These are phyloP conservation scores for Lachancea waltii DNA, from an alignment of 805 yeast genomes.

Conservation along the genomic window DNA sequence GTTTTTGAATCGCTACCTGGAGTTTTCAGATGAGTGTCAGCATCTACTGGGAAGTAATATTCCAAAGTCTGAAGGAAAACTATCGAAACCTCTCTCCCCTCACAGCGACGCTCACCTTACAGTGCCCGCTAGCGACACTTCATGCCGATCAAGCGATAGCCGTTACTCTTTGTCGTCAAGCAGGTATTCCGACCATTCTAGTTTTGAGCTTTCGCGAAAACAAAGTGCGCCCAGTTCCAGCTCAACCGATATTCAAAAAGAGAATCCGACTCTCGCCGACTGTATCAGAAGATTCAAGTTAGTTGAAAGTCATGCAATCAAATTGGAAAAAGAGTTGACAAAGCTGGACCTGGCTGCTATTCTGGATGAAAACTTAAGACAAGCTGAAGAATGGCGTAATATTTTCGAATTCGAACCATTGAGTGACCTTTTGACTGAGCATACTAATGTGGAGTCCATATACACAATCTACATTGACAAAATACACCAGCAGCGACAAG, in stretches of 20 bases:
- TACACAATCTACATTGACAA: conserved; percentile 27
- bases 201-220: not conserved
- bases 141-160: conserved; percentile 6
- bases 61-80: too few relatives aligned
- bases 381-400: conserved; percentile 26
- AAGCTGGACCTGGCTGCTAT: conserved; percentile 17
- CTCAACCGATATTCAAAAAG: not conserved
- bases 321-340: conserved; percentile 18
- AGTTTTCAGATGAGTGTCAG: too few relatives aligned
- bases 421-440: conserved; percentile 12
- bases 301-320: conserved; percentile 15
- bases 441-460: conserved; percentile 25
- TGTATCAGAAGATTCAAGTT: conserved; percentile 20
- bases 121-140: not conserved
- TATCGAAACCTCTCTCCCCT: not conserved
- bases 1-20: not conserved
- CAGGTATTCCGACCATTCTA: conserved; percentile 16
- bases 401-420: conserved; percentile 23
- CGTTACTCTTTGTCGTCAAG: conserved; percentile 13
- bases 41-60: too few relatives aligned
- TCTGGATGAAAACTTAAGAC: conserved; percentile 16
- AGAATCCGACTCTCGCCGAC: conserved; percentile 15
- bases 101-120: not conserved
- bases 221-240: not conserved
- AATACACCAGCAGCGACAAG: conserved; percentile 24